These are phyloP conservation scores for Colletotrichum karsti DNA, from an alignment of 2,329 filamentous ascomycete genomes.

Conservation along the genomic window DNA sequence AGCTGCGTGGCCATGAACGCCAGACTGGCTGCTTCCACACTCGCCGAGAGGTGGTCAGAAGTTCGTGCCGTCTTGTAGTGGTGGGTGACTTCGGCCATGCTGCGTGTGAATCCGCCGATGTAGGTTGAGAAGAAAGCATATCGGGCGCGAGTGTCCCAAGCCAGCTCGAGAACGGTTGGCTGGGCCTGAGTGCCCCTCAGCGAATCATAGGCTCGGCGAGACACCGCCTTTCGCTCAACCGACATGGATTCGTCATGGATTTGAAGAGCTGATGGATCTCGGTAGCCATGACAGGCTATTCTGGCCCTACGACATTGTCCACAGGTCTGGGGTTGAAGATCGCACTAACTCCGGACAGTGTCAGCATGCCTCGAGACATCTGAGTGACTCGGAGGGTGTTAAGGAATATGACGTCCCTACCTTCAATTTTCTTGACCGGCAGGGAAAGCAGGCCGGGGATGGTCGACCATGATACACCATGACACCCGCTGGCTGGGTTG, in stretches of 20 bases:
- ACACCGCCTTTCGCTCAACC: conserved; percentile 25
- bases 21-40: conserved; percentile 35
- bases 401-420: conserved; percentile 12
- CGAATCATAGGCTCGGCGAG: background rate
- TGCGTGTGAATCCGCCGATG: conserved; percentile 32
- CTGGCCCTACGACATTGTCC: conserved; percentile 35
- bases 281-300: conserved; percentile 36
- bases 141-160: conserved; percentile 31
- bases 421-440: conserved; percentile 34
- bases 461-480: conserved; percentile 35
- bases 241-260: conserved; percentile 34
- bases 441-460: conserved; percentile 35
- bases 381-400: too few species aligned
- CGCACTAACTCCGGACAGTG: conserved; percentile 26
- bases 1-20: conserved; percentile 32
- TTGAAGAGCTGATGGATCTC: conserved; percentile 32
- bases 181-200: background rate
- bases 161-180: conserved; percentile 1
- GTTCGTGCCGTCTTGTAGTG: conserved; percentile 24
- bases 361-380: too few species aligned
- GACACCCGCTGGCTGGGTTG: background rate
- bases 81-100: conserved; percentile 30
- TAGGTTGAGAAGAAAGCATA: conserved; percentile 34
- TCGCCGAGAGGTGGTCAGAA: conserved; percentile 29
- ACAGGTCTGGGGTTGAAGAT: conserved; percentile 30